These are phyloP conservation scores for Citrus hindsii DNA, from an alignment of 345 rosid species.

Conservation along the genomic window DNA sequence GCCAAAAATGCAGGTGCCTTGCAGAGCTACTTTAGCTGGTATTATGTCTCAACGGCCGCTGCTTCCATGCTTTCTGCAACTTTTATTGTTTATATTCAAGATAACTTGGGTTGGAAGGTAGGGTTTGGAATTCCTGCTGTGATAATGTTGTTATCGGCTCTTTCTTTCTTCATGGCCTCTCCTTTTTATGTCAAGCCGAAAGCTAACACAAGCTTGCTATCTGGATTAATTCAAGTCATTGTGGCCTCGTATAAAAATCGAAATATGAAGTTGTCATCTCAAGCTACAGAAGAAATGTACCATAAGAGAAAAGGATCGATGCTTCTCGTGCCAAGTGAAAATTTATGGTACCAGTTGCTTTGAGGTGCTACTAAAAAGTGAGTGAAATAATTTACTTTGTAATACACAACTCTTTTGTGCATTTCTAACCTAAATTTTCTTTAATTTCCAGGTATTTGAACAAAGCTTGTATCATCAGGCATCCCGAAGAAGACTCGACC, in stretches of 20 bases:
- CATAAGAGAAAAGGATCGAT: conserved; percentile 18
- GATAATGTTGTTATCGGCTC: conserved; percentile 39
- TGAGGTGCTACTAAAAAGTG: background rate
- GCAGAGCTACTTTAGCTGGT: conserved; percentile 48
- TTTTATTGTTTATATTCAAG: conserved; percentile 47
- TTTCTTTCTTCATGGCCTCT: conserved; percentile 41
- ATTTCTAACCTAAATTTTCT: background rate
- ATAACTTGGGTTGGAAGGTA: conserved; percentile 45
- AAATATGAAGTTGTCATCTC: conserved; percentile 15
- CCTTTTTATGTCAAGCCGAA: conserved; percentile 35
- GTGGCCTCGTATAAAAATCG: conserved; percentile 34
- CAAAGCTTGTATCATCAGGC: conserved; percentile 43
- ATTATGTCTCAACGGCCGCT: conserved; percentile 26
- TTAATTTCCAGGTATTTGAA: conserved; percentile 36
- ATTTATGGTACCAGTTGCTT: conserved; percentile 28
- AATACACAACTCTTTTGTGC: background rate
- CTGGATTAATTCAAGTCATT: conserved; percentile 45
- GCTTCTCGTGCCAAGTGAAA: conserved; percentile 31
- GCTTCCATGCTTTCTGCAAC: conserved; percentile 32
- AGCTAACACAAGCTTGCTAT: conserved; percentile 21
- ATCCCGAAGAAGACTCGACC: conserved; percentile 31
- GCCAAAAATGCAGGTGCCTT: conserved; percentile 15
- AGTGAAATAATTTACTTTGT: background rate
- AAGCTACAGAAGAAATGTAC: conserved; percentile 7
- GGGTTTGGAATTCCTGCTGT: conserved; percentile 51